These are phyloP conservation scores for Alternaria solani DNA, from an alignment of 2,329 filamentous ascomycete species.

Conservation along the genomic window DNA sequence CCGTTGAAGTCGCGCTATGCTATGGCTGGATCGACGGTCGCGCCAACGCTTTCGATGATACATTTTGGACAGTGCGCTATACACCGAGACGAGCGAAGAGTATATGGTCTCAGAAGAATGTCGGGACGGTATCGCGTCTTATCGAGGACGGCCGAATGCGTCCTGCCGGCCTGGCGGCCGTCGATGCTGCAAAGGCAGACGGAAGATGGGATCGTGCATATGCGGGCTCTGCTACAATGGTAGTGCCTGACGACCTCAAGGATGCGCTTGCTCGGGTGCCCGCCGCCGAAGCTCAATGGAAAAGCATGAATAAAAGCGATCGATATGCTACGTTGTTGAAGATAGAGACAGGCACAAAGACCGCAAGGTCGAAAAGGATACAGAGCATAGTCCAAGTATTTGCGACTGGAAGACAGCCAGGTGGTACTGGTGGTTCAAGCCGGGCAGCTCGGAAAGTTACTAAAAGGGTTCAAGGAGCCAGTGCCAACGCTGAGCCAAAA, in stretches of 20 bases:
- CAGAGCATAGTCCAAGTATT: slow-evolving; percentile 49
- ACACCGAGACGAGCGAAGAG: slow-evolving; percentile 65
- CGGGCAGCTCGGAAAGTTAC: background rate
- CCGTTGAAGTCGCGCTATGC: slow-evolving; percentile 66
- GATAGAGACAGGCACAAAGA: slow-evolving; percentile 53
- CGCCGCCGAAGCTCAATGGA: slow-evolving; percentile 53
- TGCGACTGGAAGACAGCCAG: slow-evolving; percentile 9
- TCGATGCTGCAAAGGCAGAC: slow-evolving; percentile 65
- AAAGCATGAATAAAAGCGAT: slow-evolving; percentile 55
- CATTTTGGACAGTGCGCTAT: slow-evolving; percentile 64
- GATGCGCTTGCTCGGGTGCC: slow-evolving; percentile 51
- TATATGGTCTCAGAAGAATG: slow-evolving; percentile 68
- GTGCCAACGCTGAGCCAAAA: background rate
- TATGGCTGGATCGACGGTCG: slow-evolving; percentile 72
- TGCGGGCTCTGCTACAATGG: slow-evolving; percentile 57
- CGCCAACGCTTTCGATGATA: slow-evolving; percentile 55
- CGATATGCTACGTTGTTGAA: slow-evolving; percentile 59
- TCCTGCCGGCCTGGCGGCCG: slow-evolving; percentile 57
- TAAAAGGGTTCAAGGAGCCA: background rate
- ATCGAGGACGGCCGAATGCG: slow-evolving; percentile 59
- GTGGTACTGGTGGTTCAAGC: background rate
- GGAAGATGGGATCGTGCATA: slow-evolving; percentile 68
- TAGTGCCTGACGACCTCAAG: slow-evolving; percentile 61
- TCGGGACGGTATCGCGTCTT: slow-evolving; percentile 59
- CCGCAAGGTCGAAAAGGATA: slow-evolving; percentile 50